Conservation (phyloP, 495 filamentous ascomycete species). For the Podospora anserina region DNA sequence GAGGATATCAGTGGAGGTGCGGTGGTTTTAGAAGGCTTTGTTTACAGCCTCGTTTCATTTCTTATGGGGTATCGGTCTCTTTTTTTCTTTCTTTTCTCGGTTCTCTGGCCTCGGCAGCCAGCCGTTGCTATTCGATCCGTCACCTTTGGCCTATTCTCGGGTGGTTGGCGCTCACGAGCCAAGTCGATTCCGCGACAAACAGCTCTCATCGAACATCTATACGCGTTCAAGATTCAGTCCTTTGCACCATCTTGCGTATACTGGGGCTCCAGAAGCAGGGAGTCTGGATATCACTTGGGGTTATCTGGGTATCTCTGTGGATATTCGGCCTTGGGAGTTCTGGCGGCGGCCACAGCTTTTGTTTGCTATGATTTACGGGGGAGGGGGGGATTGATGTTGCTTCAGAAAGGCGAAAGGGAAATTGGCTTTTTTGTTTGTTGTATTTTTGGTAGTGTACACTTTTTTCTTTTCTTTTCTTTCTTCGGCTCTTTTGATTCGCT, state of each 20-base stretch:
- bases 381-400: not conserved
- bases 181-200: not conserved
- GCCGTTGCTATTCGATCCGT: not conserved
- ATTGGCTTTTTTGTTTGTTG: not conserved
- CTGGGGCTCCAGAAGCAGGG: not conserved
- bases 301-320: not conserved
- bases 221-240: not conserved
- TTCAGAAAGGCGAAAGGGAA: not conserved
- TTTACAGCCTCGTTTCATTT: conserved; percentile 10
- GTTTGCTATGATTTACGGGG: not conserved
- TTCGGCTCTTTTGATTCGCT: not conserved
- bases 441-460: not conserved
- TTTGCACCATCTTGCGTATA: not conserved
- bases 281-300: not conserved
- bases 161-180: not conserved
- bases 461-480: not conserved
- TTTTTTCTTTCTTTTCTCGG: conserved; percentile 2
- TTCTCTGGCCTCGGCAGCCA: not conserved
- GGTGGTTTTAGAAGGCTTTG: conserved; percentile 21
- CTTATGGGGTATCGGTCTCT: not conserved
- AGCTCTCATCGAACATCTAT: not conserved
- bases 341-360: not conserved
- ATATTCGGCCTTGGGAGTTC: not conserved
- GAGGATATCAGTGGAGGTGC: not conserved
- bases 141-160: not conserved